Base-by-base conservation (phyloP, 2,329 filamentous ascomycete species). In the Aspergillus sp. region DNA sequence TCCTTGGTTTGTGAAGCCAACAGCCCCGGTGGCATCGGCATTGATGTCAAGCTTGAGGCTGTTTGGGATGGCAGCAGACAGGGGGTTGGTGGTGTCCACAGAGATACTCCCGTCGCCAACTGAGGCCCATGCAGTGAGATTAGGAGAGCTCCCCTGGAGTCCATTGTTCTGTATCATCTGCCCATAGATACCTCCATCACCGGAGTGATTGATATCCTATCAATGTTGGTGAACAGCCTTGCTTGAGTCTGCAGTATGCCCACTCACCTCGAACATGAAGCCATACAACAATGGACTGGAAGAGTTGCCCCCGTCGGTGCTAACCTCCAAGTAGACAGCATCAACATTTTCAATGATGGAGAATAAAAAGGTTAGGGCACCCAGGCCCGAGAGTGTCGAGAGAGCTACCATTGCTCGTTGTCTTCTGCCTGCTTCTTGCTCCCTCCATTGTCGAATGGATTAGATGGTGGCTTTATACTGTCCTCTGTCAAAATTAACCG, bases 101-200 rank as follows among this genome's bases (percentile, higher is more conserved):
- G 78, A 71, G 23, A 84, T 67, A 11, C 62, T 62, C 9, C 77
- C 75, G 23, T 67, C 71, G 47, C 76, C 75, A 45, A 80, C 56
- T 1, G 77, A 57, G 14, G 66, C 67, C 77, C 78, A 82, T 14
- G 69, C 75, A n/a, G 71, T 68, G 2, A 83, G 70, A 3, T 72
- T 74, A 36, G 68, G 77, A 14, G 63, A 59, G 17, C 71, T 68
- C 25, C 75, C 77, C 67, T 90, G 87, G 63, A 90, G 89, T 10
- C 86, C 87, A 45, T 86, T 80, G 69, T 90, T 90, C 47, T 79
- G 81, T 52, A 90, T 81, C 51, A 90, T 69, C 64, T 90, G 86
- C 45, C 84, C 87, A 64, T 90, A 89, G 56, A 89, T 81, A 4
- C 87, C 87, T 19, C 87, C 87, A 63, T 90, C 87, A 2, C 87